Conservation (phyloP, 106 monocot species). For the Dendrobium officinale region DNA sequence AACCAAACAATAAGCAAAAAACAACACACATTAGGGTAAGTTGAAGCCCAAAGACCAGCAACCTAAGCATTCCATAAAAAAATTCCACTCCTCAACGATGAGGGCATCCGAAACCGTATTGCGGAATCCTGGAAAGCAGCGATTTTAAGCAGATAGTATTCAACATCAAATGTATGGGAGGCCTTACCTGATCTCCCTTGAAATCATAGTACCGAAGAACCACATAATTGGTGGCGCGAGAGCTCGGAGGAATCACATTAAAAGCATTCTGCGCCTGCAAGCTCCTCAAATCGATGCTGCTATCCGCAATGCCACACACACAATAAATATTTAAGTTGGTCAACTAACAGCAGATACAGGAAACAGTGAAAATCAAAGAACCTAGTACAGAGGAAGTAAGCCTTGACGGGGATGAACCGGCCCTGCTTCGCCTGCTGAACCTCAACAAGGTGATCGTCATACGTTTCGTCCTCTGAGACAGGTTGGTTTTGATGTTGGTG, state of each 20-base stretch:
- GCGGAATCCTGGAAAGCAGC: not conserved
- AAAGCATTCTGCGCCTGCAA: conserved; percentile 89
- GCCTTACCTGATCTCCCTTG: conserved; percentile 42
- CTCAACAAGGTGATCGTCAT: conserved; percentile 58
- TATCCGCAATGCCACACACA: not conserved
- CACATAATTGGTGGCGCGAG: conserved; percentile 85
- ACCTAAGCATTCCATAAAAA: not conserved
- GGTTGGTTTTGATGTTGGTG: no score
- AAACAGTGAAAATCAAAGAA: not conserved
- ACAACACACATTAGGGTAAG: not conserved
- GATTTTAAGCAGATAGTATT: not conserved
- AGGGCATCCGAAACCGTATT: not conserved
- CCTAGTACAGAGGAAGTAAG: conserved; percentile 87
- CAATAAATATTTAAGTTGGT: not conserved
- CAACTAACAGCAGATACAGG: not conserved
- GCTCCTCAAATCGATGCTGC: conserved; percentile 86
- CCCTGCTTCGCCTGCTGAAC: conserved; percentile 83
- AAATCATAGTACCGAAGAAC: conserved; percentile 80
- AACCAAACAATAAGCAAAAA: not conserved
- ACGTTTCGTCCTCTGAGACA: conserved; percentile 38
- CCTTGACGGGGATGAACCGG: conserved; percentile 85
- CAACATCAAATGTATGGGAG: not conserved
- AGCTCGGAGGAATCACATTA: conserved; percentile 86
- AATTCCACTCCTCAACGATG: not conserved
- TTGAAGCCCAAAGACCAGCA: not conserved